Conservation (phyloP, 1,284 basidiomycete species). For the Xerocomus nothofagi region DNA sequence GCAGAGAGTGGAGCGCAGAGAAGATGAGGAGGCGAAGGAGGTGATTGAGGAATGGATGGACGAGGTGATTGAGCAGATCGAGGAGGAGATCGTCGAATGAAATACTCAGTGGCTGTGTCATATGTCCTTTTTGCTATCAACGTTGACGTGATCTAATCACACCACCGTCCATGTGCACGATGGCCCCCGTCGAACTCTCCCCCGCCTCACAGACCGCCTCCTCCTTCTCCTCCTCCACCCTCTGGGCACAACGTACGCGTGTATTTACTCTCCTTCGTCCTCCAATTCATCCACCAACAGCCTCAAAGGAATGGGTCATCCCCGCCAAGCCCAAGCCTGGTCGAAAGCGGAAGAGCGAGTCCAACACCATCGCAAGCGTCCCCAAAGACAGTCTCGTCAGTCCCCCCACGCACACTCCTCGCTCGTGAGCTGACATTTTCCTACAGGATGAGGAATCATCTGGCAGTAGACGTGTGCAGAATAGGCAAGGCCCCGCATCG, state of each 20-base stretch:
- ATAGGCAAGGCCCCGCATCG: conserved; percentile 50
- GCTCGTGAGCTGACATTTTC: conserved; percentile 10
- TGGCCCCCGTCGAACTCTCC: conserved; percentile 32
- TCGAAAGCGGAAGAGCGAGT: conserved; percentile 81
- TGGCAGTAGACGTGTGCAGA: conserved; percentile 68
- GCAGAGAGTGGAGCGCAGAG: conserved; percentile 38
- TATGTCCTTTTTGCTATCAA: background rate
- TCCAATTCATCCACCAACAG: conserved; percentile 37
- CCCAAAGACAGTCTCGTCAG: conserved; percentile 52
- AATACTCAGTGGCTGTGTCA: conserved; percentile 23
- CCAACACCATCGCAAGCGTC: conserved; percentile 28
- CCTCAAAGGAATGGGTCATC: conserved; percentile 90
- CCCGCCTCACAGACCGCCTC: conserved; percentile 27
- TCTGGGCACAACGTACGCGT: conserved; percentile 50
- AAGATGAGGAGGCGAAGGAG: conserved; percentile 68
- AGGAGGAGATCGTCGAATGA: conserved; percentile 66
- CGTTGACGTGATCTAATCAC: conserved; percentile 17
- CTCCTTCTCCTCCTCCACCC: conserved; percentile 33
- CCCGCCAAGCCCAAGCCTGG: conserved; percentile 89
- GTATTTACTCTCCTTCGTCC: background rate
- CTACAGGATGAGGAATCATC: conserved; percentile 50
- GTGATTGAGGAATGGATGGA: conserved; percentile 91
- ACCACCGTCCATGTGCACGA: conserved; percentile 14
- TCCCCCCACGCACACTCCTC: conserved; percentile 6
- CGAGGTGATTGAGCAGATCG: conserved; percentile 87